Evolutionary conservation across 371 early-diverging fungal species (phyloP), one percentile per base, ranked within the genome.

Genomic region (Mortierella sp.): DNA sequence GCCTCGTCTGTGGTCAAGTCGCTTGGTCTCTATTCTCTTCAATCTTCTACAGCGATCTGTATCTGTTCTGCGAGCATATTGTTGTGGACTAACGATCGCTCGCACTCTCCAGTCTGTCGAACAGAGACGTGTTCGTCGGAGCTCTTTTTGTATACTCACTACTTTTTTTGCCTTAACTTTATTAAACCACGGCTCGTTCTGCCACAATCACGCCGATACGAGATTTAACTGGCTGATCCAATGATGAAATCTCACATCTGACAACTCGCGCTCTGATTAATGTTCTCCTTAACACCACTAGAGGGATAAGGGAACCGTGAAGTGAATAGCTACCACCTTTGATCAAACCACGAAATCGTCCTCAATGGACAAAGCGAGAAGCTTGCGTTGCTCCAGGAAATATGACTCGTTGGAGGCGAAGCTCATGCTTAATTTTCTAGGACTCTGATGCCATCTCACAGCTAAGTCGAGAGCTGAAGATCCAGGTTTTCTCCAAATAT

Each of bases 111-210:
- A n/a, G n/a, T n/a, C n/a, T n/a, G n/a, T n/a, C n/a, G n/a, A n/a
- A n/a, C n/a, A 30, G 69, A 84, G 87, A 30, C 84, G 83, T 12
- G 85, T 92, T 9, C 82, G 93, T 7, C 64, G 88, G 94, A 96
- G 74, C 66, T 86, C 37, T 96, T 96, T 77, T 95, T 92, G 92
- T 93, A 92, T 73, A 86, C 91, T 28, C 95, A 96, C 74, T 95
- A 96, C 71, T 84, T 95, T 44, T 95, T 94, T 70, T 81, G 91
- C 64, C 83, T 95, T 61, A 94, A 92, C 81, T 94, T 95, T 77
- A 90, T 87, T 94, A 25, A 85, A 91, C 74, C 96, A 95, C 79
- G 95, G 95, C 14, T 85, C 91, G 4, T 95, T 92, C 82, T 96
- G 96, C 81, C 85, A 95, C 79, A 86, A 95, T 71, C 92, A 91